Evolutionary conservation across 139 green algal genomes (phyloP), one percentile per base, ranked within the genome.

Genomic region (Nannochloris sp.): DNA sequence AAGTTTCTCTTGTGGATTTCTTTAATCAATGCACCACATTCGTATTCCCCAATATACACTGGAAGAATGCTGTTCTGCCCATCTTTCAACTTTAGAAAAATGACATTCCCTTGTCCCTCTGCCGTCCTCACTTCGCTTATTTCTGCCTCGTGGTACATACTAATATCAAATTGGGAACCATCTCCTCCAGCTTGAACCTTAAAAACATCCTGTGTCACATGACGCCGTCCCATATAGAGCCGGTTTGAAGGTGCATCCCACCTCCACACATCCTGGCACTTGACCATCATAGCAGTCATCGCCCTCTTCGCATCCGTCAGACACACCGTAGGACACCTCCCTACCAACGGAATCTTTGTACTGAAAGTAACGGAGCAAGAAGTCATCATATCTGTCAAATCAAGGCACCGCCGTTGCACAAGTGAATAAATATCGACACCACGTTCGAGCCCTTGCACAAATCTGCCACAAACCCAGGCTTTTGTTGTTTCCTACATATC

Each of bases 1-100:
- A 63, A 44, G 14, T 31, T 46, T 33, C 69, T 72, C 33, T 74
- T 76, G 49, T 79, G 69, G 55, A 85, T 74, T 64, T 85, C 60
- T 45, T 69, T 73, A 8, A 77, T 30, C 43, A 85, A 55, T 5
- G 72, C 68, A 23, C 55, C 64, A n/a, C 63, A 77, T 46, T 85
- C 78, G 45, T 67, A 77, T 25, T 85, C 78, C 4, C 79, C 76
- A n/a, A 85, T 70, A 49, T 72, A 85, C 2, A 85, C 77, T 14
- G 68, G 69, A 44, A 85, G 50, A 31, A 82, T 28, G n/a, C 49
- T 59, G 13, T 67, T 62, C 29, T 59, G 37, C 12, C 49, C 67
- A 31, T 81, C 76, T 28, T 77, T 66, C 16, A 85, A 61, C 31
- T 61, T 56, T 4, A 85, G 62, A 51, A 83, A 67, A 23, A 85